Evolutionary conservation across 108 stramenopile genomes (phyloP).

Genomic region (Cylindrotheca fusiformis): DNA sequence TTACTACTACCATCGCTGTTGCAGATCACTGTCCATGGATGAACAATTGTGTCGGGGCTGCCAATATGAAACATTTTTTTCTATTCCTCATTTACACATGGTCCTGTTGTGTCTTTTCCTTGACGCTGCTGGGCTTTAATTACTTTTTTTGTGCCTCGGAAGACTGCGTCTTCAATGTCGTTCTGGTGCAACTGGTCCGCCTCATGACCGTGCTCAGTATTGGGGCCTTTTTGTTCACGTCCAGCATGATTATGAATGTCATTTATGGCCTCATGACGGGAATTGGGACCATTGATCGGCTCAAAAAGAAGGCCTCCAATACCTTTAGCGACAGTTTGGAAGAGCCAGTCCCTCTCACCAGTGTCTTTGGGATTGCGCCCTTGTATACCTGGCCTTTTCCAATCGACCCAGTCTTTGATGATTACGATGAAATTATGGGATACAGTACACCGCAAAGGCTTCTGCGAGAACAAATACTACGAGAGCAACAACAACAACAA

Average conservation of each 20-base stretch:
- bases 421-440: constrained; percentile 83
- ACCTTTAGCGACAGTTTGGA: constrained; percentile 68
- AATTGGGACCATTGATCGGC: constrained; percentile 89
- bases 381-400: constrained; percentile 77
- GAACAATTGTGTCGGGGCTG: constrained; percentile 97
- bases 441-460: constrained; percentile 75
- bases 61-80: constrained; percentile 94
- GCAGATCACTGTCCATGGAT: constrained; percentile 98
- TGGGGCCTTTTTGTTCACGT: constrained; percentile 84
- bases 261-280: constrained; percentile 88
- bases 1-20: background rate
- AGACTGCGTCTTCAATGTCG: constrained; percentile 70
- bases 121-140: constrained; percentile 82
- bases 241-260: constrained; percentile 88
- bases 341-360: constrained; percentile 73
- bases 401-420: constrained; percentile 80
- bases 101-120: constrained; percentile 75
- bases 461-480: constrained; percentile 56
- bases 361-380: constrained; percentile 83
- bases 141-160: constrained; percentile 86
- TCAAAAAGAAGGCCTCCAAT: constrained; percentile 87
- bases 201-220: constrained; percentile 79
- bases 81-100: constrained; percentile 94
- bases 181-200: constrained; percentile 77
- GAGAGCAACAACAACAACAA: constrained; percentile 16